Evolutionary conservation across 2,329 filamentous ascomycete species (phyloP).

Genomic region (Apiospora kogelbergensis): DNA sequence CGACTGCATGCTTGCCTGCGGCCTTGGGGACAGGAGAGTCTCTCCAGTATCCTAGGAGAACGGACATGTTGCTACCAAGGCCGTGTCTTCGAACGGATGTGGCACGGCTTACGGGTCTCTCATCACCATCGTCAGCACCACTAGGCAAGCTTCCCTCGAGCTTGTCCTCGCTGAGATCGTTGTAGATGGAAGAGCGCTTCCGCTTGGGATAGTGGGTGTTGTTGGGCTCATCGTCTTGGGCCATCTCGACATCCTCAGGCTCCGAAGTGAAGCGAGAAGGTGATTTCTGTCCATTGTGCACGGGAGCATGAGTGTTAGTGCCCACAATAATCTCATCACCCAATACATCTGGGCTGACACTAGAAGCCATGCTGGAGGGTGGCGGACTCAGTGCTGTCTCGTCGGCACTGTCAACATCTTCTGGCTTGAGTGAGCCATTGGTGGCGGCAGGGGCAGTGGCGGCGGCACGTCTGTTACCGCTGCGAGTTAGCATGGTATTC

Average conservation of each 20-base stretch:
- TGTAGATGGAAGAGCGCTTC: conserved; percentile 52
- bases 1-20: conserved; percentile 55
- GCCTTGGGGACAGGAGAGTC: conserved; percentile 52
- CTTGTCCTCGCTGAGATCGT: conserved; percentile 49
- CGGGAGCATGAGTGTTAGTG: conserved; percentile 23
- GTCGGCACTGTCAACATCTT: conserved; percentile 37
- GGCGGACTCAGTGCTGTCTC: conserved; percentile 44
- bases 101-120: conserved; percentile 16
- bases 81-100: conserved; percentile 30
- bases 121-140: conserved; percentile 30
- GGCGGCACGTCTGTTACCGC: conserved; percentile 16
- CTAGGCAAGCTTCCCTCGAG: conserved; percentile 37
- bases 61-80: conserved; percentile 40
- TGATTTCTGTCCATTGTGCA: conserved; percentile 38
- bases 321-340: conserved; percentile 56
- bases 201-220: conserved; percentile 51
- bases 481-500: conserved; percentile 15
- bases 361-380: conserved; percentile 41
- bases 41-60: conserved; percentile 60
- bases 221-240: conserved; percentile 34
- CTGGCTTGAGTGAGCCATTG: conserved; percentile 21
- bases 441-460: conserved; percentile 14
- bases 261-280: conserved; percentile 36
- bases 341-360: conserved; percentile 39
- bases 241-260: conserved; percentile 45